These are phyloP conservation scores for Daldinia sp. DNA, from an alignment of 2,329 filamentous ascomycete species.

Conservation along the genomic window DNA sequence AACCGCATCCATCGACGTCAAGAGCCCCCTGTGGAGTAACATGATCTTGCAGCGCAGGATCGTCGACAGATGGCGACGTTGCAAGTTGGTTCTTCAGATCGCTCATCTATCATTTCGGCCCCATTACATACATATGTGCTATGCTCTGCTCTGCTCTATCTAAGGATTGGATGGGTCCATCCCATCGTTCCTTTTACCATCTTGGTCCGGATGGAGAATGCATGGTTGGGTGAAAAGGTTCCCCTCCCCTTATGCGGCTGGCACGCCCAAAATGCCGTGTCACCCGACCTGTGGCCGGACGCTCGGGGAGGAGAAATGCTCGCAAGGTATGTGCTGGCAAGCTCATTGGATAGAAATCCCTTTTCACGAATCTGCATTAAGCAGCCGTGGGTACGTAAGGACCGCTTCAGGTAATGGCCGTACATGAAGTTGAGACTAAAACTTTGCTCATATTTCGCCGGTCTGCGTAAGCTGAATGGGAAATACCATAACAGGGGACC, in stretches of 20 bases:
- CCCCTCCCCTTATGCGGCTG: conserved; percentile 18
- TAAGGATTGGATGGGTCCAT: neutral
- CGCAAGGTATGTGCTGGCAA: conserved; percentile 4
- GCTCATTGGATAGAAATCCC: conserved; percentile 2
- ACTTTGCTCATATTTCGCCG: neutral
- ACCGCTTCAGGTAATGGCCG: neutral
- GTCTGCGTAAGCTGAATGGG: conserved; percentile 14
- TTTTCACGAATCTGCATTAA: conserved; percentile 10
- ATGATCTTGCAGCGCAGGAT: conserved; percentile 43
- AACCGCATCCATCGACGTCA: conserved; percentile 19
- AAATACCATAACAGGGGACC: neutral
- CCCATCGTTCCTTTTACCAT: conserved; percentile 2
- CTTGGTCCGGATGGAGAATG: neutral
- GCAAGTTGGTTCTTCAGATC: conserved; percentile 22
- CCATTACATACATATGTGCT: conserved; percentile 4
- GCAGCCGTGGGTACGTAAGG: neutral
- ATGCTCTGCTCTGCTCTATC: neutral
- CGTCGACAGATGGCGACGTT: conserved; percentile 33
- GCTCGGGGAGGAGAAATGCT: neutral
- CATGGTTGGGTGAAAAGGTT: conserved; percentile 12
- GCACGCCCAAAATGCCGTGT: conserved; percentile 22
- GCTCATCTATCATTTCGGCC: conserved; percentile 34
- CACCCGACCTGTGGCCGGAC: conserved; percentile 26
- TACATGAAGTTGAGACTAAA: neutral
- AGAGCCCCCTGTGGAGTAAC: conserved; percentile 41